phyloP scores from a whole-genome alignment of 495 filamentous ascomycete genomes.

The Penicillium malachiteum region DNA sequence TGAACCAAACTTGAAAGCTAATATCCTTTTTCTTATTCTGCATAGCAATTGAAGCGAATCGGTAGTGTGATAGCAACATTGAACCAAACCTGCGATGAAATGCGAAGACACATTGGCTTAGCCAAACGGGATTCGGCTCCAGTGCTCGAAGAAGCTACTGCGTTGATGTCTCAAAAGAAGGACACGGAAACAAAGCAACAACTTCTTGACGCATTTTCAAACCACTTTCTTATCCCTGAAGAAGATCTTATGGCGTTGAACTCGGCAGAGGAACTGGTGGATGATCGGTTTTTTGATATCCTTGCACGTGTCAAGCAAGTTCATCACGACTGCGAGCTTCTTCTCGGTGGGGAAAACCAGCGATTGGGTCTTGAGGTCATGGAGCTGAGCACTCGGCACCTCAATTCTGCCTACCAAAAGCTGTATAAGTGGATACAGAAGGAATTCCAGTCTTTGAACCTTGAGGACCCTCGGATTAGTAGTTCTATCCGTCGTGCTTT shows the following conservation, averaged over 20 bases:
- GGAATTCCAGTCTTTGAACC: constrained; percentile 87
- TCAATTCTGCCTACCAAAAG: constrained; percentile 94
- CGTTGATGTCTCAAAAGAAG: constrained; percentile 69
- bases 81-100: constrained; percentile 77
- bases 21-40: not conserved
- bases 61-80: constrained; percentile 74
- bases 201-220: constrained; percentile 76
- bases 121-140: constrained; percentile 74
- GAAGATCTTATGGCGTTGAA: constrained; percentile 73
- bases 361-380: constrained; percentile 82
- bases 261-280: constrained; percentile 72
- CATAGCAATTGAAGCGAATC: constrained; percentile 82
- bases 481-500: constrained; percentile 80
- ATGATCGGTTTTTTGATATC: constrained; percentile 80
- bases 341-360: constrained; percentile 89
- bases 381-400: constrained; percentile 78
- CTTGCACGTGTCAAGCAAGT: constrained; percentile 84
- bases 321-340: constrained; percentile 79
- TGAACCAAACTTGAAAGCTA: constrained; percentile 8
- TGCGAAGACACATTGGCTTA: constrained; percentile 71
- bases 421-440: constrained; percentile 91
- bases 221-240: constrained; percentile 81
- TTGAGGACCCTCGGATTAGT: constrained; percentile 93
- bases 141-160: constrained; percentile 74
- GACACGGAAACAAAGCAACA: constrained; percentile 84